A percentile compares a stretch with the other conserved stretches of the same genome.
These are phyloP conservation scores for Podospora bellae-mahoneyi DNA, from an alignment of 495 filamentous ascomycete genomes.

Conservation along the genomic window DNA sequence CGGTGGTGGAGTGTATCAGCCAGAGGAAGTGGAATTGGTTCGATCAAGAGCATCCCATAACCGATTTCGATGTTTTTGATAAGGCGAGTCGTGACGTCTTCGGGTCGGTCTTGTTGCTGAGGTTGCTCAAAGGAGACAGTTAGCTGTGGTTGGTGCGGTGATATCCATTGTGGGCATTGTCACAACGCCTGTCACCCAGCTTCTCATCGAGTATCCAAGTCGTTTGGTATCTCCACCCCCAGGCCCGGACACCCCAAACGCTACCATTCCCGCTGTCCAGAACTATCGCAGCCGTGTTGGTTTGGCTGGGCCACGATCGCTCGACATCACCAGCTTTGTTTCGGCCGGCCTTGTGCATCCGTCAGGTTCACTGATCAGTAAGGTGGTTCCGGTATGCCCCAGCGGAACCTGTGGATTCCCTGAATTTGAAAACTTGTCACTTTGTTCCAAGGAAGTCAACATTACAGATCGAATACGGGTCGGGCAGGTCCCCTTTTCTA, in stretches of 20 bases:
- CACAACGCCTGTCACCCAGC: slow-evolving; percentile 17
- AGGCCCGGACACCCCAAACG: slow-evolving; percentile 1
- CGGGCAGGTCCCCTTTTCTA: slow-evolving; percentile 10
- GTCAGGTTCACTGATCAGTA: slow-evolving; percentile 5
- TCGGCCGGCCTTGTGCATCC: slow-evolving; percentile 11
- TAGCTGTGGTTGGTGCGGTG: slow-evolving; percentile 10
- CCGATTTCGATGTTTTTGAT: slow-evolving; percentile 44
- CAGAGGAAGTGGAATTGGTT: slow-evolving; percentile 49
- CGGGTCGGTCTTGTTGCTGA: slow-evolving; percentile 17
- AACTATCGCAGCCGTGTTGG: slow-evolving; percentile 15
- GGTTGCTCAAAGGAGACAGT: slow-evolving; percentile 12
- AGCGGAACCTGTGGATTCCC: slow-evolving; percentile 11
- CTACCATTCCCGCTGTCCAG: slow-evolving; percentile 1
- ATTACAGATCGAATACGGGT: slow-evolving; percentile 15
- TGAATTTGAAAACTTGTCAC: slow-evolving; percentile 10
- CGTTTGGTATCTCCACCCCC: not conserved
- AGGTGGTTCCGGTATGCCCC: slow-evolving; percentile 10
- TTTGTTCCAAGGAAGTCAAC: slow-evolving; percentile 17
- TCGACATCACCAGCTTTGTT: slow-evolving; percentile 13
- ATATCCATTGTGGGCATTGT: slow-evolving; percentile 10
- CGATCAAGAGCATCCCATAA: slow-evolving; percentile 34
- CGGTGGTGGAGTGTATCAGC: slow-evolving; percentile 34
- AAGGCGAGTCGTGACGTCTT: slow-evolving; percentile 32
- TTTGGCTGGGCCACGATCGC: slow-evolving; percentile 8
- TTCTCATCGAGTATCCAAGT: slow-evolving; percentile 14